A percentile compares a stretch with the other conserved stretches of the same genome.
These are phyloP conservation scores for Ophiostoma angusticollis DNA, from an alignment of 2,329 filamentous ascomycete genomes.

Conservation along the genomic window DNA sequence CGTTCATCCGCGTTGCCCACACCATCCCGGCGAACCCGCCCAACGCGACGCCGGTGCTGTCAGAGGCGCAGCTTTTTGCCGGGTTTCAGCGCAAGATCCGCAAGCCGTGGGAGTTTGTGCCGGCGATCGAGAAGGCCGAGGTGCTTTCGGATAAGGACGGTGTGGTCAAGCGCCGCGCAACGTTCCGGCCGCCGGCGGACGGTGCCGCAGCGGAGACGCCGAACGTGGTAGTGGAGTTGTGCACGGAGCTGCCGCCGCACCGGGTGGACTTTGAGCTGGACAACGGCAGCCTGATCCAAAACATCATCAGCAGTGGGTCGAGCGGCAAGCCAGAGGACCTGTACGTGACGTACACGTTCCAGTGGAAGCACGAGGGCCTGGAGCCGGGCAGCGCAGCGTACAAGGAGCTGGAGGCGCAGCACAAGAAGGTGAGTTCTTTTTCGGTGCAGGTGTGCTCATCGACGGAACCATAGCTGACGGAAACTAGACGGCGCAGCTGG, in stretches of 20 bases:
- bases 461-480: not conserved
- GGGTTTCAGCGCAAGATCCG: conserved; percentile 23
- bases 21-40: conserved; percentile 22
- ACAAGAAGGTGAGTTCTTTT: conserved; percentile 13
- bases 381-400: conserved; percentile 15
- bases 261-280: conserved; percentile 21
- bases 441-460: not conserved
- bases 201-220: not conserved
- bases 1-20: conserved; percentile 19
- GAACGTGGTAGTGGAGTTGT: conserved; percentile 18
- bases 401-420: conserved; percentile 12
- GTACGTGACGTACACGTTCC: conserved; percentile 23
- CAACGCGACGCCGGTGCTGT: conserved; percentile 17
- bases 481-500: conserved; percentile 12
- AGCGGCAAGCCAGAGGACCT: conserved; percentile 16
- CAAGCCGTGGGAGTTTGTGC: conserved; percentile 22
- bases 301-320: conserved; percentile 19
- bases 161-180: conserved; percentile 10
- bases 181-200: conserved; percentile 8
- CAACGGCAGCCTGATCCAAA: conserved; percentile 21
- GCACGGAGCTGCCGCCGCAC: conserved; percentile 19
- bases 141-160: conserved; percentile 18
- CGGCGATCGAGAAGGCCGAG: conserved; percentile 19
- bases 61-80: conserved; percentile 20
- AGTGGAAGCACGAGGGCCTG: conserved; percentile 18